Base-by-base conservation (phyloP, 1,284 basidiomycete species). In the Sporisorium iseilematis-ciliati region DNA sequence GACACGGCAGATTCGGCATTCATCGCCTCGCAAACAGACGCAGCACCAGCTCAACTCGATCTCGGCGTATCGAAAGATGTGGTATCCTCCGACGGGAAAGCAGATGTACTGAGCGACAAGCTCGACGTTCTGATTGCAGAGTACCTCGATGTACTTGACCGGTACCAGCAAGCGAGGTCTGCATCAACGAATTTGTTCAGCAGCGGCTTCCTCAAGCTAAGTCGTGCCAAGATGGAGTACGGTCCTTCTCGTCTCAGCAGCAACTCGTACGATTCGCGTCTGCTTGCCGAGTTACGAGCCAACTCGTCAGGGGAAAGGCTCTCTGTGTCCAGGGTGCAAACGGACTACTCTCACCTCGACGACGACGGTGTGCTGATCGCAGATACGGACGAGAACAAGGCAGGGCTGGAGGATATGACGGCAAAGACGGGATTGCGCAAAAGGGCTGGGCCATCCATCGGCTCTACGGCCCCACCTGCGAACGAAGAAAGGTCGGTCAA, bases 161-260 rank as follows among this genome's bases (percentile, higher is more conserved):
- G 45, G 26, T 81, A 81, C 45, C 56, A 75, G 41, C 43, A 49
- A 18, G 58, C 59, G 0, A 65, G 69, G 0, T 26, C 18, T 2
- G 45, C 51, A 11, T 42, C 46, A 3, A 29, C 54, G 11, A 38
- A 60, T 4, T 18, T 48, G 2, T 60, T 79, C 29, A 45, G 60
- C 26, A 57, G 55, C 5, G 77, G 72, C 18, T 81, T 59, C 21
- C 45, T 65, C 6, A 68, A 77, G 41, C 72, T 81, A 16, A 61
- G 75, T 35, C 63, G 67, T 12, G 75, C 79, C 43, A 79, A 79
- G 66, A 72, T 81, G 57, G 67, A 69, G 51, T 57, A 74, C 35
- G 69, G 77, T 10, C 29, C 65, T 6, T 66, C 65, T 50, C 59
- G 73, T 1, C 14, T 79, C 3, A 67, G 77, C 40, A 54, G 60